These are phyloP conservation scores for Lepraria neglecta DNA, from an alignment of 495 filamentous ascomycete genomes.

Conservation along the genomic window DNA sequence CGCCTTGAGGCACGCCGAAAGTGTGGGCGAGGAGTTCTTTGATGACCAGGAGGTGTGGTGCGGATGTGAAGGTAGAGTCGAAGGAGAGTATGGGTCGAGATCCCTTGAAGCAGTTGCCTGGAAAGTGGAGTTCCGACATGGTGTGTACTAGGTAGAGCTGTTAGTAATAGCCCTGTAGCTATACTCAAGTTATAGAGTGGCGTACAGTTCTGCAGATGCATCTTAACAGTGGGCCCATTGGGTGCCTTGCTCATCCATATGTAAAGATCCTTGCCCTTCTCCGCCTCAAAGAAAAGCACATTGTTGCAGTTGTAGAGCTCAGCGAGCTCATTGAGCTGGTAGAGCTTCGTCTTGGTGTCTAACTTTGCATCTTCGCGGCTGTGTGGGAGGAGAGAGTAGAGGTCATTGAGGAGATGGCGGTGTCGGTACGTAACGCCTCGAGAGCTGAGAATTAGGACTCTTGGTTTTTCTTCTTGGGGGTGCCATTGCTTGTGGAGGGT, in stretches of 20 bases:
- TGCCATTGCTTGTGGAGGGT: conserved; percentile 32
- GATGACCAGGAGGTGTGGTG: conserved; percentile 60
- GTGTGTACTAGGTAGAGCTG: conserved; percentile 60
- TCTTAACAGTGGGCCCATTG: conserved; percentile 90
- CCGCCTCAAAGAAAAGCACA: conserved; percentile 91
- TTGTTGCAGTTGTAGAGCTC: conserved; percentile 99
- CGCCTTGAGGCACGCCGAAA: conserved; percentile 87
- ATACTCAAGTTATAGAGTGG: not conserved
- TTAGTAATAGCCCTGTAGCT: not conserved
- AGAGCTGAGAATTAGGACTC: conserved; percentile 83
- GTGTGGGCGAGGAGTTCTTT: conserved; percentile 84
- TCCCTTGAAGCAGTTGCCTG: conserved; percentile 92
- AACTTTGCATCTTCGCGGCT: conserved; percentile 91
- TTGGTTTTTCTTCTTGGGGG: conserved; percentile 58
- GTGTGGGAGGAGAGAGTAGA: conserved; percentile 84
- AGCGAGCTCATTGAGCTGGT: conserved; percentile 90
- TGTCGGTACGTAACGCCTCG: conserved; percentile 87
- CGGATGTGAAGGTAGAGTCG: conserved; percentile 60
- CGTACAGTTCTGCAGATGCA: conserved; percentile 63
- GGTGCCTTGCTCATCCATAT: conserved; percentile 90
- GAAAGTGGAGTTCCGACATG: conserved; percentile 93
- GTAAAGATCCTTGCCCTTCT: conserved; percentile 91
- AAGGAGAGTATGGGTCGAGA: conserved; percentile 93
- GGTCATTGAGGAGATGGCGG: conserved; percentile 85
- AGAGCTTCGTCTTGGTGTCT: conserved; percentile 83